These are phyloP conservation scores for Otatea glauca DNA, from an alignment of 176 grass and related monocot genomes.

Conservation along the genomic window DNA sequence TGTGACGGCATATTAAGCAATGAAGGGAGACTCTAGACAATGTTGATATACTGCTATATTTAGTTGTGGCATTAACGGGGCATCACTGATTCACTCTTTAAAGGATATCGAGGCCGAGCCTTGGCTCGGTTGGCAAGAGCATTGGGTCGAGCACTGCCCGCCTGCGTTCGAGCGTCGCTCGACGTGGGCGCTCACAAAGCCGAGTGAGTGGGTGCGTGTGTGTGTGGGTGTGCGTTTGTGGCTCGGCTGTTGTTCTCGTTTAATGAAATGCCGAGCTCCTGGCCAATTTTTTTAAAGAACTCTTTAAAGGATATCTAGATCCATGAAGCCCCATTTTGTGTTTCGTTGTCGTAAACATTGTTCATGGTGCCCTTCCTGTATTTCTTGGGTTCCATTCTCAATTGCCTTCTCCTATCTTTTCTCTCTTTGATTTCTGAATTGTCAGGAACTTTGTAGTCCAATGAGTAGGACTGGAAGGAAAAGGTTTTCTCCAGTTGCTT, in stretches of 20 bases:
- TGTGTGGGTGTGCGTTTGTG: too few species aligned
- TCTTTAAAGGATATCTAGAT: too few species aligned
- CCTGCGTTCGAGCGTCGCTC: too few species aligned
- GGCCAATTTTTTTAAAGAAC: too few species aligned
- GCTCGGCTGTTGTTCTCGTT: too few species aligned
- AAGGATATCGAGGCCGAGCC: too few species aligned
- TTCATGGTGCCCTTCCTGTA: not conserved
- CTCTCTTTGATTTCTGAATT: not conserved
- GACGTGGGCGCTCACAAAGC: too few species aligned
- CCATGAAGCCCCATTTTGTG: not conserved
- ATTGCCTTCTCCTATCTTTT: not conserved
- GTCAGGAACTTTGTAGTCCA: not conserved
- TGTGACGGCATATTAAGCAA: not conserved
- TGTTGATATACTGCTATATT: constrained; percentile 5
- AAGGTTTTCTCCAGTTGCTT: not conserved
- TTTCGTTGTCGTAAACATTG: not conserved
- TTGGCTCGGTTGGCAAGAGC: too few species aligned
- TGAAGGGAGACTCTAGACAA: not conserved
- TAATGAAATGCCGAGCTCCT: too few species aligned
- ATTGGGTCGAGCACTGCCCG: too few species aligned
- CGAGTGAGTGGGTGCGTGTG: too few species aligned
- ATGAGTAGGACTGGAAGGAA: not conserved
- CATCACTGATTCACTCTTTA: too few species aligned
- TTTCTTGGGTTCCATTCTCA: not conserved
- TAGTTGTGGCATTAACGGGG: not conserved